Base-by-base conservation (phyloP, 768 basidiomycete species). In the Rhodotorula babjevae region DNA sequence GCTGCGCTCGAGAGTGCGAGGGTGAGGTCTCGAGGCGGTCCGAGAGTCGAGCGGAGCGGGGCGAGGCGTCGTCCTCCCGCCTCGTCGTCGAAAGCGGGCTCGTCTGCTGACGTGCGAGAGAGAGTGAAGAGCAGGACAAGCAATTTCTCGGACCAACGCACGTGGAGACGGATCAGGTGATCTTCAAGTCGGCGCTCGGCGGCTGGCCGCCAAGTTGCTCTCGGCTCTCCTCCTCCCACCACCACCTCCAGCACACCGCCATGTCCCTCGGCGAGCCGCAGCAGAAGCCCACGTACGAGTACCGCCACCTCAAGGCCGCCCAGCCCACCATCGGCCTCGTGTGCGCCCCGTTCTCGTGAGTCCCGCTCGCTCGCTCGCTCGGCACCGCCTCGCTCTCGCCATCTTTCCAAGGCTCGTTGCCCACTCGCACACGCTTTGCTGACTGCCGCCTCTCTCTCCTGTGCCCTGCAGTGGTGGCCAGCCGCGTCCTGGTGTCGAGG, bases 311-410 rank as follows among this genome's bases (percentile, higher is more conserved):
- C 29, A 33, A 50, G 49, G 42, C 49, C 19, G 49, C 49, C 14
- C 49, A 89, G 15, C 40, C 23, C 82, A 92, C 90, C 0, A 85
- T 87, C 52, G 90, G 93, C 89, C 90, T 98, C 78, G 88, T 98
- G 42, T 93, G 92, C 40, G 96, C 93, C 83, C 94, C 94, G 25
- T 96, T 96, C 85, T 92, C 90, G 93, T 92, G 78, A 80, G 87
- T 76, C 25, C 65, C 61, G 36, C 21, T 36, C 36, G 36, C 36
- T 36, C 36, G 36, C 9, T 9, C 36, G 7, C n/a, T 36, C 44
- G 44, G 44, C 56, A 31, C 53, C 31, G 56, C 29, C 57, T 58
- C 57, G 36, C 36, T 36, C 36, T 14, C 11, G 4, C 36, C 36
- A 36, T 36, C 36, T 36, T 36, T 12, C 88, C 88, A 69, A 88